A percentile compares a stretch with the other conserved stretches of the same genome.
phyloP scores from a whole-genome alignment of 331 rosid species.

The Dryas integrifolia region DNA sequence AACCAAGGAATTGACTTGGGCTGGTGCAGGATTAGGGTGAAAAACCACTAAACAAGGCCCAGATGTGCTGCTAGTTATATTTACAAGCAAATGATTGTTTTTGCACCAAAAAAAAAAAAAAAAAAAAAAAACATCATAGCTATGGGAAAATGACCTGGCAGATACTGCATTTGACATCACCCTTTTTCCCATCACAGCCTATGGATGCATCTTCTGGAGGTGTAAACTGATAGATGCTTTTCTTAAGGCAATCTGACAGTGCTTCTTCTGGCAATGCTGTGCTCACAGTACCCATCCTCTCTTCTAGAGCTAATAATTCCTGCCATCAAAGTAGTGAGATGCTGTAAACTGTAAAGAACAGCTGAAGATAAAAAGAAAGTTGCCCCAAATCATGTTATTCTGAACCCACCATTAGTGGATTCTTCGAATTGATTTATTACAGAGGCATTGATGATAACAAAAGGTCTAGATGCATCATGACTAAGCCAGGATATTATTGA shows the following conservation, averaged over 20 bases:
- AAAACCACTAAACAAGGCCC: background rate
- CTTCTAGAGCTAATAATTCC: slow-evolving; percentile 95
- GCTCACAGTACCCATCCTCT: slow-evolving; percentile 95
- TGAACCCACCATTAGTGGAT: background rate
- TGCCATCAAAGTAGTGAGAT: slow-evolving; percentile 26
- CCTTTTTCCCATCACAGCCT: slow-evolving; percentile 43
- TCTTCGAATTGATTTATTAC: background rate
- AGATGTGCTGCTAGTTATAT: background rate
- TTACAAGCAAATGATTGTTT: background rate
- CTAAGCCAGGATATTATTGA: background rate
- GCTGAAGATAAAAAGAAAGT: background rate
- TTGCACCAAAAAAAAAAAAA: background rate
- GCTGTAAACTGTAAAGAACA: background rate
- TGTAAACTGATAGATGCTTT: slow-evolving; percentile 44
- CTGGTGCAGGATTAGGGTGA: slow-evolving; percentile 1
- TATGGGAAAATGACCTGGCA: slow-evolving; percentile 68
- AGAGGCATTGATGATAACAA: background rate
- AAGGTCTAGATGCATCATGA: background rate
- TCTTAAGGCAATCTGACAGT: slow-evolving; percentile 60
- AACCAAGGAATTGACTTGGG: background rate
- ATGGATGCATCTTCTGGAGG: slow-evolving; percentile 36
- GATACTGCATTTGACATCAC: slow-evolving; percentile 80
- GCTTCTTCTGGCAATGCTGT: slow-evolving; percentile 89
- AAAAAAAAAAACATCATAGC: background rate
- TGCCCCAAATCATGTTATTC: background rate